Evolutionary conservation across 345 rosid species (phyloP).

Genomic region (Lepidium sativum): DNA sequence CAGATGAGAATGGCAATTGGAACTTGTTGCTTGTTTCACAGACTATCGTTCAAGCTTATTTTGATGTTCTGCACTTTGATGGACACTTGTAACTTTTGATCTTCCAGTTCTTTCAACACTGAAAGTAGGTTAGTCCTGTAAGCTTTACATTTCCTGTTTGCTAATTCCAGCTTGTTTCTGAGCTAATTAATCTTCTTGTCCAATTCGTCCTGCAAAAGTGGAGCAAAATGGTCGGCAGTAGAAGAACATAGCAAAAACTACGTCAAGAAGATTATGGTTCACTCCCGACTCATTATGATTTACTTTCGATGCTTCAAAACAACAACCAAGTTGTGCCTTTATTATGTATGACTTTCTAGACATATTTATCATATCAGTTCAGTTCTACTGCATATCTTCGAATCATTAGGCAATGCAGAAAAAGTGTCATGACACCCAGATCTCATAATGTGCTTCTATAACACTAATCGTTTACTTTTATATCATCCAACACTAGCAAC

Average conservation of each 20-base stretch:
- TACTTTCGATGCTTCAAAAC: no score
- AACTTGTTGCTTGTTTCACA: slow-evolving; percentile 13
- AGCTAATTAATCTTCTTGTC: slow-evolving; percentile 40
- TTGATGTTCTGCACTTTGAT: slow-evolving; percentile 37
- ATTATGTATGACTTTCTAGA: no score
- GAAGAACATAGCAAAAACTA: not conserved
- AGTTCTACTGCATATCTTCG: no score
- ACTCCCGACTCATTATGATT: no score
- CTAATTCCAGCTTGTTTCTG: slow-evolving; percentile 33
- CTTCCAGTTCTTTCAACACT: slow-evolving; percentile 44
- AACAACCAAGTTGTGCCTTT: no score
- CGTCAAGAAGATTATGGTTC: no score
- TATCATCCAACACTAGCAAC: no score
- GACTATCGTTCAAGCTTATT: slow-evolving; percentile 32
- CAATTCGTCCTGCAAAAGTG: slow-evolving; percentile 35
- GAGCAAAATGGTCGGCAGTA: not conserved
- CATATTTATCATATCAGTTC: no score
- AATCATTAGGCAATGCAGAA: no score
- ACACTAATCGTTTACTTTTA: no score
- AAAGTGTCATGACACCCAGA: no score
- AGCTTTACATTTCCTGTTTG: slow-evolving; percentile 37
- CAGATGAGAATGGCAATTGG: slow-evolving; percentile 32
- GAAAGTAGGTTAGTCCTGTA: slow-evolving; percentile 46
- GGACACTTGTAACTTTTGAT: slow-evolving; percentile 41
- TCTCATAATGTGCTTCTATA: no score